Evolutionary conservation across 768 basidiomycete genomes (phyloP).

Genomic region (Xerocomellus chrysenteron): DNA sequence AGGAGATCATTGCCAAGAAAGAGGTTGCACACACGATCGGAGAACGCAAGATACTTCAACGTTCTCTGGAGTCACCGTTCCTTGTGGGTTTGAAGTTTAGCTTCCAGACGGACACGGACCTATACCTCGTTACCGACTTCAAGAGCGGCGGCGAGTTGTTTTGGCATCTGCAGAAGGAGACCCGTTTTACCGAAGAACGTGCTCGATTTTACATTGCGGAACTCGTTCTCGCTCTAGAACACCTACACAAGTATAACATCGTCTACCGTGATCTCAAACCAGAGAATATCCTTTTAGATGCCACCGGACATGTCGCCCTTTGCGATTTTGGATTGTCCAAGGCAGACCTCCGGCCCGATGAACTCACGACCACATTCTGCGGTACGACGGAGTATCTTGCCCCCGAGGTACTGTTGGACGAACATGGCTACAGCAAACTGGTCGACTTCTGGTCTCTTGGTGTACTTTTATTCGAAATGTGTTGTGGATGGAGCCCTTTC

Average conservation of each 20-base stretch:
- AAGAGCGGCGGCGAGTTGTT: constrained; percentile 98
- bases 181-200: constrained; percentile 87
- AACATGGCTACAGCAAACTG: constrained; percentile 96
- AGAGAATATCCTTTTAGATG: constrained; percentile 97
- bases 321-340: constrained; percentile 99
- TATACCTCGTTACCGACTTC: constrained; percentile 98
- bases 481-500: constrained; percentile 99
- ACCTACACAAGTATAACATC: constrained; percentile 96
- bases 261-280: constrained; percentile 96
- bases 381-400: constrained; percentile 99
- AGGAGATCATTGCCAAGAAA: constrained; percentile 98
- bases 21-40: constrained; percentile 99
- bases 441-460: constrained; percentile 99
- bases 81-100: constrained; percentile 97
- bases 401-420: constrained; percentile 96
- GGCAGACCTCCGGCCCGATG: constrained; percentile 87
- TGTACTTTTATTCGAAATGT: constrained; percentile 98
- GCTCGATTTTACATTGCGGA: constrained; percentile 98
- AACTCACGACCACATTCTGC: constrained; percentile 98
- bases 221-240: constrained; percentile 90
- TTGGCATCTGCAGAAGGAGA: constrained; percentile 97
- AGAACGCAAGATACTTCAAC: constrained; percentile 97
- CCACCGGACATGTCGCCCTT: constrained; percentile 96
- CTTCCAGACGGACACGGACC: constrained; percentile 93
- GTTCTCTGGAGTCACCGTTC: constrained; percentile 92